Evolutionary conservation across 2,329 filamentous ascomycete genomes (phyloP).

Genomic region (Fusarium sambucinum): DNA sequence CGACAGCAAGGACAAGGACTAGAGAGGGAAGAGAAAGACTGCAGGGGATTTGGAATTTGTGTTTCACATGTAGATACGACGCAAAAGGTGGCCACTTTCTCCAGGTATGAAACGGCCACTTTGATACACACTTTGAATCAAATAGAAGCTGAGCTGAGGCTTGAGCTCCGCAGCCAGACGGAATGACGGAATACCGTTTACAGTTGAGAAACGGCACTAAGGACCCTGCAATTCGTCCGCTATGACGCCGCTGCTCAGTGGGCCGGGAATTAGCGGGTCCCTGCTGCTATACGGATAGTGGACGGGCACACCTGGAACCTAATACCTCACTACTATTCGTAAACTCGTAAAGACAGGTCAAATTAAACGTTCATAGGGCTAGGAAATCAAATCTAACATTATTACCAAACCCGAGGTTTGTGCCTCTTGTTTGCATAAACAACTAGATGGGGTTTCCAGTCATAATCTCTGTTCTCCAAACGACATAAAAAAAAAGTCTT

Average conservation of each 20-base stretch:
- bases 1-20: neutral
- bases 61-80: slow-evolving; percentile 4
- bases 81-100: slow-evolving; percentile 11
- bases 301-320: neutral
- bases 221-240: slow-evolving; percentile 23
- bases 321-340: neutral
- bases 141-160: slow-evolving; percentile 18
- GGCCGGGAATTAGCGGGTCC: slow-evolving; percentile 3
- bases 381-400: neutral
- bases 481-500: neutral
- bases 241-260: slow-evolving; percentile 39
- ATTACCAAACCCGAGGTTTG: neutral
- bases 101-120: slow-evolving; percentile 18
- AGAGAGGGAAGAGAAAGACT: neutral
- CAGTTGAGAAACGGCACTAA: slow-evolving; percentile 15
- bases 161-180: slow-evolving; percentile 23
- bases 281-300: neutral
- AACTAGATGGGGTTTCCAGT: neutral
- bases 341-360: slow-evolving; percentile 2
- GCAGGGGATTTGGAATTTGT: slow-evolving; percentile 7
- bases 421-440: neutral
- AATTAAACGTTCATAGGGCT: slow-evolving; percentile 2
- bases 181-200: slow-evolving; percentile 30
- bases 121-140: slow-evolving; percentile 18
- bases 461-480: neutral